Evolutionary conservation across 1,284 basidiomycete genomes (phyloP).

Genomic region (Cutaneotrichosporon sp.): DNA sequence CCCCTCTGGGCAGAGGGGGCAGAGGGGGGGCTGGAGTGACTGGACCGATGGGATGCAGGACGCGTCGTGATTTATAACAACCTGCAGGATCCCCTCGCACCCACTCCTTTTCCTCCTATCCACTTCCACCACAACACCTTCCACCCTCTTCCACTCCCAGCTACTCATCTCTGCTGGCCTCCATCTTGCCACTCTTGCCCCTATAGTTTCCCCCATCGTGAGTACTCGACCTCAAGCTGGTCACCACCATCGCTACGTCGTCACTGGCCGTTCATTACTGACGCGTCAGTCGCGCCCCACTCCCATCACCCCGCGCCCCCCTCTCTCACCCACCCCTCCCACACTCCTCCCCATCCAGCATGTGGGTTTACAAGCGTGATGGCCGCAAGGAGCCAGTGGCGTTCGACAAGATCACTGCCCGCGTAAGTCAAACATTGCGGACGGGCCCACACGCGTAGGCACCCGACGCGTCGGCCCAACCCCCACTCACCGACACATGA

Average conservation of each 20-base stretch:
- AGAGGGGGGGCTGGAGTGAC: not conserved
- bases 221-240: constrained; percentile 14
- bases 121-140: not conserved
- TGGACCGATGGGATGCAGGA: constrained; percentile 7
- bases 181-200: not conserved
- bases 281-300: constrained; percentile 3
- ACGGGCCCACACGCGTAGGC: not conserved
- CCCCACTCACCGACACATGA: not conserved
- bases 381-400: constrained; percentile 52
- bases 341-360: constrained; percentile 36
- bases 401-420: constrained; percentile 42
- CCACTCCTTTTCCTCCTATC: constrained; percentile 7
- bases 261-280: not conserved
- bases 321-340: not conserved
- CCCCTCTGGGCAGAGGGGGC: not conserved
- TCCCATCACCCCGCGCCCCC: not conserved
- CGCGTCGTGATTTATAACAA: constrained; percentile 14
- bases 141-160: not conserved
- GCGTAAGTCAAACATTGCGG: constrained; percentile 14
- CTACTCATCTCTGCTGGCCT: not conserved
- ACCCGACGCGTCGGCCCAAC: not conserved
- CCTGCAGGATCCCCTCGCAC: not conserved
- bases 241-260: constrained; percentile 57
- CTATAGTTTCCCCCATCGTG: not conserved
- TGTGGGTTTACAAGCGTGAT: constrained; percentile 54